Evolutionary conservation across 108 stramenopile genomes (phyloP).

Genomic region (Schizochytrium sp.): DNA sequence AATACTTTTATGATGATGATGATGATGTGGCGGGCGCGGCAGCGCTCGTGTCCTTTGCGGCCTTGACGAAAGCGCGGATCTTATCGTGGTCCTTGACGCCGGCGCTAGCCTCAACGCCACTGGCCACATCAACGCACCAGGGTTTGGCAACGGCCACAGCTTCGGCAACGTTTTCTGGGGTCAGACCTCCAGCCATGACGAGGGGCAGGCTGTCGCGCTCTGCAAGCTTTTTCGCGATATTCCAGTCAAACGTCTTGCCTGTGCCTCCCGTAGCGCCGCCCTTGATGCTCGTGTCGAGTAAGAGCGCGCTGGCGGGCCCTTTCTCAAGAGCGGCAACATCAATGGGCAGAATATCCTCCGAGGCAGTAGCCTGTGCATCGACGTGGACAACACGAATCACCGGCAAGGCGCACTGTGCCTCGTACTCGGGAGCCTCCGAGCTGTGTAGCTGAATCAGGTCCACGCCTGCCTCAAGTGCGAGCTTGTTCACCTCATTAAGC

Average conservation of each 20-base stretch:
- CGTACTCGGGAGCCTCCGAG: slow-evolving; percentile 72
- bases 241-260: slow-evolving; percentile 85
- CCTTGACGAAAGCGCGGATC: slow-evolving; percentile 63
- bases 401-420: slow-evolving; percentile 51
- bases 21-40: background rate
- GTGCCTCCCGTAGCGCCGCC: slow-evolving; percentile 80
- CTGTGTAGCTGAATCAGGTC: slow-evolving; percentile 96
- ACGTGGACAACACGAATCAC: slow-evolving; percentile 86
- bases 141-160: slow-evolving; percentile 61
- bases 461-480: slow-evolving; percentile 69
- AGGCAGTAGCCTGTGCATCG: slow-evolving; percentile 51
- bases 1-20: too few species aligned
- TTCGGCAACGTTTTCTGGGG: slow-evolving; percentile 68
- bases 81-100: slow-evolving; percentile 76
- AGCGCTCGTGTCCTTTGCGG: slow-evolving; percentile 49
- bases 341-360: background rate
- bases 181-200: slow-evolving; percentile 91
- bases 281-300: slow-evolving; percentile 85
- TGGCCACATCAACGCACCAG: slow-evolving; percentile 88
- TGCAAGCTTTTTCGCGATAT: slow-evolving; percentile 47
- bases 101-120: slow-evolving; percentile 76
- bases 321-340: background rate
- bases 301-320: slow-evolving; percentile 48
- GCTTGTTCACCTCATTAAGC: slow-evolving; percentile 58
- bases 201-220: slow-evolving; percentile 61